Conservation (phyloP, 1,139 yeast species). For the Yamadazyma pseudoaaseri region DNA sequence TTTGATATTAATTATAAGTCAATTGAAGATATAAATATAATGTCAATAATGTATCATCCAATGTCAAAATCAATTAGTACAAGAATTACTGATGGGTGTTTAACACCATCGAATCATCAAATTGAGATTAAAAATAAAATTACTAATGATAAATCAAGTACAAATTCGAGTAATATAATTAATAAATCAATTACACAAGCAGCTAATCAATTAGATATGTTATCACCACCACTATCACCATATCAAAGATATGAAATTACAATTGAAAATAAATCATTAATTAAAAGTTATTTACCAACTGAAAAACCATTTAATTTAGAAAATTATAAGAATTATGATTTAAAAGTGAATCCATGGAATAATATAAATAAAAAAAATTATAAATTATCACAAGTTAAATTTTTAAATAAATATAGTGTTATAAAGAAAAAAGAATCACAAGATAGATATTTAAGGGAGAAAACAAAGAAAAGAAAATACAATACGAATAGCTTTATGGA, state of each 20-base stretch:
- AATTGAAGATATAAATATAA: slow-evolving; percentile 7
- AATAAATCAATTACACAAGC: not conserved
- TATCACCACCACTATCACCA: slow-evolving; percentile 71
- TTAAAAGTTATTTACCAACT: slow-evolving; percentile 19
- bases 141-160: slow-evolving; percentile 1
- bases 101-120: slow-evolving; percentile 33
- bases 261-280: slow-evolving; percentile 8
- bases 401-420: slow-evolving; percentile 48
- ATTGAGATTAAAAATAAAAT: slow-evolving; percentile 3
- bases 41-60: slow-evolving; percentile 38
- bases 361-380: slow-evolving; percentile 36
- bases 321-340: slow-evolving; percentile 42
- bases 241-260: slow-evolving; percentile 32
- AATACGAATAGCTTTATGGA: slow-evolving; percentile 25
- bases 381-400: slow-evolving; percentile 47
- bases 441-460: slow-evolving; percentile 11
- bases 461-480: slow-evolving; percentile 24
- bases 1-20: not conserved
- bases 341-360: slow-evolving; percentile 54
- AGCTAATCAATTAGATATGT: slow-evolving; percentile 22
- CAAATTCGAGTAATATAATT: not conserved
- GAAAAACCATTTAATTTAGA: slow-evolving; percentile 46
- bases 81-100: slow-evolving; percentile 33
- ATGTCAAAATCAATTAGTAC: slow-evolving; percentile 22
- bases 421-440: slow-evolving; percentile 22